phyloP scores from a whole-genome alignment of 2,329 filamentous ascomycete species.

The Thelonectria rubi region DNA sequence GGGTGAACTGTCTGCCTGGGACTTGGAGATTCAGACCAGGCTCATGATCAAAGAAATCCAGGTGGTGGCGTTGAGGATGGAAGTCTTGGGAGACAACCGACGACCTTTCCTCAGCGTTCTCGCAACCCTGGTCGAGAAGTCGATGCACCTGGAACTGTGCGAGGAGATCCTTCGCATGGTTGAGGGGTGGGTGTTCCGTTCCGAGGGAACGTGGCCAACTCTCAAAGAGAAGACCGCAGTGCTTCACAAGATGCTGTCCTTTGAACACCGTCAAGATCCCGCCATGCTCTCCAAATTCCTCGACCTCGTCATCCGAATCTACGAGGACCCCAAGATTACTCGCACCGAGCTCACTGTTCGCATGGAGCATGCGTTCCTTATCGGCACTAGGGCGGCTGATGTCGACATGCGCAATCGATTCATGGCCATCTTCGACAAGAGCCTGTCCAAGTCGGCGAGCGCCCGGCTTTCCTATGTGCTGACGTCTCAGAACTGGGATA shows the following conservation, averaged over 20 bases:
- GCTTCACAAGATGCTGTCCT: slow-evolving; percentile 97
- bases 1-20: slow-evolving; percentile 73
- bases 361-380: slow-evolving; percentile 97
- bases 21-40: slow-evolving; percentile 87
- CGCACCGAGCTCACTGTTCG: slow-evolving; percentile 95
- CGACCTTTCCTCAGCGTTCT: slow-evolving; percentile 95
- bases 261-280: slow-evolving; percentile 84
- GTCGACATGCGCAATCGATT: slow-evolving; percentile 98
- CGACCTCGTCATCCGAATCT: slow-evolving; percentile 95
- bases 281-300: slow-evolving; percentile 92
- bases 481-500: slow-evolving; percentile 95
- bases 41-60: slow-evolving; percentile 96
- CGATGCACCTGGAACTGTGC: slow-evolving; percentile 84
- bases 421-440: slow-evolving; percentile 95
- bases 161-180: slow-evolving; percentile 94
- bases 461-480: slow-evolving; percentile 90
- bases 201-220: slow-evolving; percentile 93
- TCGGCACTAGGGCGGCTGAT: slow-evolving; percentile 91
- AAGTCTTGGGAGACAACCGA: slow-evolving; percentile 87
- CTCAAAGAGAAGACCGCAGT: slow-evolving; percentile 99
- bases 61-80: slow-evolving; percentile 90
- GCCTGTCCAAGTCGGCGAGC: slow-evolving; percentile 89
- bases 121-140: slow-evolving; percentile 94
- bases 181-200: slow-evolving; percentile 94
- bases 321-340: slow-evolving; percentile 96